A percentile compares a stretch with the other conserved stretches of the same genome.
These are phyloP conservation scores for Albifimbria verrucaria DNA, from an alignment of 2,329 filamentous ascomycete genomes.

Conservation along the genomic window DNA sequence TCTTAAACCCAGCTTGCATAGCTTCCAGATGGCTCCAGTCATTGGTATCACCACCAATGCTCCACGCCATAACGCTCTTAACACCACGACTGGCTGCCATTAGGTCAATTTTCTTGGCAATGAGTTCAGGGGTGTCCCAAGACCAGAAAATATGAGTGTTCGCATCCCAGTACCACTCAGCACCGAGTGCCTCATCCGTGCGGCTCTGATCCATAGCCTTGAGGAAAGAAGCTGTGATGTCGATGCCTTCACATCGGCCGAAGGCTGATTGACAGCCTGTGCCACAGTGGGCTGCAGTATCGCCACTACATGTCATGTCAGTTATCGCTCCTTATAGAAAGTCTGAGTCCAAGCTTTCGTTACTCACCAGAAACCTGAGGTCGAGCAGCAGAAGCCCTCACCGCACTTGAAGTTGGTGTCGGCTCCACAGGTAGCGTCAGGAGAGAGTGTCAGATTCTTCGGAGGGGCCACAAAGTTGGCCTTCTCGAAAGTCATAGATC, in stretches of 20 bases:
- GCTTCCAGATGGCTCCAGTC: constrained; percentile 40
- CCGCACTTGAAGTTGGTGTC: constrained; percentile 14
- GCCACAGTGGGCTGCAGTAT: constrained; percentile 14
- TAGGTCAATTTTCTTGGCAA: constrained; percentile 42
- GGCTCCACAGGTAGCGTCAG: constrained; percentile 16
- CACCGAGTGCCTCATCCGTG: constrained; percentile 45
- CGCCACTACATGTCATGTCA: background rate
- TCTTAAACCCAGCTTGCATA: constrained; percentile 26
- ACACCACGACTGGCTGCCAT: constrained; percentile 39
- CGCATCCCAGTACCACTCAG: constrained; percentile 53
- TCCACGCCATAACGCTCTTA: constrained; percentile 53
- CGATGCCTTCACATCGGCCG: constrained; percentile 14
- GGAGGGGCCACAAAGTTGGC: constrained; percentile 23
- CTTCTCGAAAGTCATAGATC: constrained; percentile 36
- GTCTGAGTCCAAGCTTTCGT: background rate
- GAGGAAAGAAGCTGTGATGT: constrained; percentile 29
- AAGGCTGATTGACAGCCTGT: constrained; percentile 16
- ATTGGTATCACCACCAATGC: constrained; percentile 45
- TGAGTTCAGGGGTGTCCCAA: constrained; percentile 50
- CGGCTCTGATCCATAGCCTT: constrained; percentile 36
- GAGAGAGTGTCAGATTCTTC: constrained; percentile 13
- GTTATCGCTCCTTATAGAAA: background rate
- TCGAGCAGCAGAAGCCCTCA: constrained; percentile 12
- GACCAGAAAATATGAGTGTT: constrained; percentile 48
- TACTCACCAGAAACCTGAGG: constrained; percentile 19